Evolutionary conservation across 208 protist genomes (phyloP), one percentile per base, ranked within the genome.

Genomic region (Crithidia sp.): DNA sequence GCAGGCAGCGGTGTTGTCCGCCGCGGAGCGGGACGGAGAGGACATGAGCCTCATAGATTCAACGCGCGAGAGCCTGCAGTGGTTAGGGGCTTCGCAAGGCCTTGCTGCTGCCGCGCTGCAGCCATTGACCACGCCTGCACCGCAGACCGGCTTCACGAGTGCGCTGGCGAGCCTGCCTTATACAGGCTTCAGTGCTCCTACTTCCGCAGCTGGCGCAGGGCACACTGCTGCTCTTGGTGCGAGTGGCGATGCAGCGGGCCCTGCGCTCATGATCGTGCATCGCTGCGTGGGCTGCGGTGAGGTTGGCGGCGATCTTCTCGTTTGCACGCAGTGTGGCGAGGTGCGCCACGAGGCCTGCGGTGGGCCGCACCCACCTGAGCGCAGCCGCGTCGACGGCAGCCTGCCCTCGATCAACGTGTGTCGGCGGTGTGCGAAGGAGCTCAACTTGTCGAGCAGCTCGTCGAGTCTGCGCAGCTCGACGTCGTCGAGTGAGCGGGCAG

Each of bases 331-430:
- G 39, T 96, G 91, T 65, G 52, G 70, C n/a, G 61, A 62, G 39
- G 44, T 93, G 16, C 79, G 85, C 9, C 91, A 96, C 65, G 91
- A 96, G 73, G 84, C 77, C 14, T 96, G 91, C 43, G 91, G 84
- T 19, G 91, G 91, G 10, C 91, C 91, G 8, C 87, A 90, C 62
- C 82, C 81, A 2, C 52, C 56, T 6, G 75, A 82, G 63, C 58
- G 68, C 5, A 56, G 60, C 19, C 36, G 37, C 43, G 63, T 53
- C 13, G 67, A 76, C 19, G 54, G 60, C 40, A 36, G 14, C 17
- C 50, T 65, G 58, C 59, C 67, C 0, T 45, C 60, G 7, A 43
- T 77, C 40, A 76, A 61, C 55, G 52, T 71, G 3, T 74, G 72
- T 43, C 61, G 57, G 40, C 47, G 39, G 54, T 71, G 67, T 60